Conservation (phyloP, 2,329 filamentous ascomycete species). For the Apiospora malaysiana region DNA sequence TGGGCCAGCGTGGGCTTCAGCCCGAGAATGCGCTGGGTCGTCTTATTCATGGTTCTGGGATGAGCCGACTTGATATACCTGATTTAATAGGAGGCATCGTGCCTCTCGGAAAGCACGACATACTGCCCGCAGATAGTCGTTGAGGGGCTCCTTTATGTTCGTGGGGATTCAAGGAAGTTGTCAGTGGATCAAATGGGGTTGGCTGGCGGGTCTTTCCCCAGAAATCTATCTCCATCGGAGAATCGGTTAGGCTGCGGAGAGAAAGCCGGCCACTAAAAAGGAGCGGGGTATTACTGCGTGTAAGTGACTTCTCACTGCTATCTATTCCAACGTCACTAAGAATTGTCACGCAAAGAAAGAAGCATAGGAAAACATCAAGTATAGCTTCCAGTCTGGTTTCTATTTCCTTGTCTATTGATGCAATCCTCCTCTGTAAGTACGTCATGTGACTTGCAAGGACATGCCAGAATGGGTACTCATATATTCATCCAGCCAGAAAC, state of each 20-base stretch:
- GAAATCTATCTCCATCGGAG: background rate
- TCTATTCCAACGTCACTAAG: background rate
- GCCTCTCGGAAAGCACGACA: background rate
- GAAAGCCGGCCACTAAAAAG: background rate
- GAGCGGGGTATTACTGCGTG: background rate
- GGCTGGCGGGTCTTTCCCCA: background rate
- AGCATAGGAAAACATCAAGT: too few relatives aligned
- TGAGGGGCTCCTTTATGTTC: background rate
- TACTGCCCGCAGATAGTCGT: background rate
- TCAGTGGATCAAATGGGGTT: background rate
- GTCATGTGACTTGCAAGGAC: too few relatives aligned
- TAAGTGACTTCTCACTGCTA: background rate
- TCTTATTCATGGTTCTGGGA: background rate
- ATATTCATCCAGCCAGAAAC: background rate
- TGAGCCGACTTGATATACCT: too few relatives aligned
- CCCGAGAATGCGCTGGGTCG: background rate
- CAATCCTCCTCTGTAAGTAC: too few relatives aligned
- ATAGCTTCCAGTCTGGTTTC: too few relatives aligned
- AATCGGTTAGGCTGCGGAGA: background rate
- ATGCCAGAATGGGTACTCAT: background rate
- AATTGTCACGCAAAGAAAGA: too few relatives aligned
- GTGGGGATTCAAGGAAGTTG: background rate
- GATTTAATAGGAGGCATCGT: background rate
- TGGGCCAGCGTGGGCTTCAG: constrained; percentile 25
- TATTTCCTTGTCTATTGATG: too few relatives aligned